Evolutionary conservation across 768 basidiomycete genomes (phyloP).

Genomic region (Leucogyrophana mollusca): DNA sequence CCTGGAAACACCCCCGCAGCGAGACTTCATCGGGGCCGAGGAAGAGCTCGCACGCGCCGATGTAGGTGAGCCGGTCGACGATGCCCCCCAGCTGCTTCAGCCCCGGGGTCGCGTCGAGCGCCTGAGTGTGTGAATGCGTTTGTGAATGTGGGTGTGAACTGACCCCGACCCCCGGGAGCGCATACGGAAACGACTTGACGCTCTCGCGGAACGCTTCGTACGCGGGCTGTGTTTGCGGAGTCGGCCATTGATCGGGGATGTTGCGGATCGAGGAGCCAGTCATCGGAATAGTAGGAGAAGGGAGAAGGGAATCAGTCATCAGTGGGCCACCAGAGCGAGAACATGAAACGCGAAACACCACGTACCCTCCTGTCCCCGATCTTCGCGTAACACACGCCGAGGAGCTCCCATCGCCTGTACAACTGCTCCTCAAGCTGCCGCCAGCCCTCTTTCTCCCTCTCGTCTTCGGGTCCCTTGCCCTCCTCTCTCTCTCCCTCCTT

Average conservation of each 20-base stretch:
- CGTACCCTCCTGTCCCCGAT: constrained; percentile 74
- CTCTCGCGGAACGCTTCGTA: constrained; percentile 54
- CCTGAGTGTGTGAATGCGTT: constrained; percentile 39
- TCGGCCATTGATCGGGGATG: no score
- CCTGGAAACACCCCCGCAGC: constrained; percentile 24
- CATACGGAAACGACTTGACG: constrained; percentile 55
- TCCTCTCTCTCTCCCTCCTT: constrained; percentile 1
- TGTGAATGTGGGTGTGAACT: neutral
- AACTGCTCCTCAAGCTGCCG: constrained; percentile 61
- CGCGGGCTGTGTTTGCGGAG: constrained; percentile 45
- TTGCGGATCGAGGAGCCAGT: no score
- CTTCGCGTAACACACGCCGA: constrained; percentile 77
- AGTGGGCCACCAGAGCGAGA: constrained; percentile 3
- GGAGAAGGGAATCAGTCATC: no score
- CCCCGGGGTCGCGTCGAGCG: constrained; percentile 39
- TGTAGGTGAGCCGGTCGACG: constrained; percentile 65
- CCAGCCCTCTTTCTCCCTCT: constrained; percentile 44
- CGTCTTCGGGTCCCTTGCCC: constrained; percentile 25
- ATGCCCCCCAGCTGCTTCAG: constrained; percentile 59
- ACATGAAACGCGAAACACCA: neutral
- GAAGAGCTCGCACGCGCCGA: constrained; percentile 67
- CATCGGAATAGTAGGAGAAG: no score
- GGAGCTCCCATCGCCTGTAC: constrained; percentile 74
- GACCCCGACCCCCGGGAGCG: constrained; percentile 9
- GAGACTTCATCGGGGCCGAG: constrained; percentile 50